Percentiles rank a stretch among this genome's conserved stretches.
phyloP scores from a whole-genome alignment of 1,284 basidiomycete species.

The Melanopsichium pennsylvanicum region DNA sequence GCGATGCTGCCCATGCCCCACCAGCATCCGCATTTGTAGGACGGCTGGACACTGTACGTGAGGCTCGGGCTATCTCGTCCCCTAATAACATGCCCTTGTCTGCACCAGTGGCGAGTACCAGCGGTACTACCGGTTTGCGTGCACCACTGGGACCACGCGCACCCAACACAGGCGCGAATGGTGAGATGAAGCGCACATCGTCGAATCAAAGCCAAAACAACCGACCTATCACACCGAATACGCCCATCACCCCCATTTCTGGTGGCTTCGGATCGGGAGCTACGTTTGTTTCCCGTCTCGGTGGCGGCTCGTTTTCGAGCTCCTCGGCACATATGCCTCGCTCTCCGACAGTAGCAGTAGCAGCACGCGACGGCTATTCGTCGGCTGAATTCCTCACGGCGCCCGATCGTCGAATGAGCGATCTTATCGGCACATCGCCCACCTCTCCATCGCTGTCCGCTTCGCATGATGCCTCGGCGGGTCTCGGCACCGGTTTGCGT shows the following conservation, averaged over 20 bases:
- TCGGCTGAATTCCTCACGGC: slow-evolving; percentile 14
- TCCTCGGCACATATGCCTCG: not conserved
- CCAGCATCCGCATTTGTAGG: not conserved
- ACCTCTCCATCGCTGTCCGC: slow-evolving; percentile 3
- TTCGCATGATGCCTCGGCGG: not conserved
- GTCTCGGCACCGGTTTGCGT: not conserved
- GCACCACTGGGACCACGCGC: slow-evolving; percentile 31
- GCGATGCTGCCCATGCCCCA: not conserved
- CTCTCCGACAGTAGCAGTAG: slow-evolving; percentile 8
- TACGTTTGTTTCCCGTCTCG: slow-evolving; percentile 30
- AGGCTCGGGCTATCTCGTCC: not conserved
- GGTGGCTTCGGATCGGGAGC: slow-evolving; percentile 9
- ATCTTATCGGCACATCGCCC: slow-evolving; percentile 5
- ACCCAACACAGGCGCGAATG: slow-evolving; percentile 3
- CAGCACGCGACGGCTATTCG: slow-evolving; percentile 16
- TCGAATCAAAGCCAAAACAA: slow-evolving; percentile 8
- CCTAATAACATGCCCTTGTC: not conserved
- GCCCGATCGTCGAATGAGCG: slow-evolving; percentile 14
- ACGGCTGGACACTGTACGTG: slow-evolving; percentile 5
- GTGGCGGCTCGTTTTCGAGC: slow-evolving; percentile 19
- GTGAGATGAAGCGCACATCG: slow-evolving; percentile 13
- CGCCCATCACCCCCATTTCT: slow-evolving; percentile 18
- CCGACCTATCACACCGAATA: slow-evolving; percentile 15
- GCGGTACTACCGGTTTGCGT: slow-evolving; percentile 8
- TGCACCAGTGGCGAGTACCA: not conserved